These are phyloP conservation scores for Ceratocystis albifundus DNA, from an alignment of 2,329 filamentous ascomycete species.

Conservation along the genomic window DNA sequence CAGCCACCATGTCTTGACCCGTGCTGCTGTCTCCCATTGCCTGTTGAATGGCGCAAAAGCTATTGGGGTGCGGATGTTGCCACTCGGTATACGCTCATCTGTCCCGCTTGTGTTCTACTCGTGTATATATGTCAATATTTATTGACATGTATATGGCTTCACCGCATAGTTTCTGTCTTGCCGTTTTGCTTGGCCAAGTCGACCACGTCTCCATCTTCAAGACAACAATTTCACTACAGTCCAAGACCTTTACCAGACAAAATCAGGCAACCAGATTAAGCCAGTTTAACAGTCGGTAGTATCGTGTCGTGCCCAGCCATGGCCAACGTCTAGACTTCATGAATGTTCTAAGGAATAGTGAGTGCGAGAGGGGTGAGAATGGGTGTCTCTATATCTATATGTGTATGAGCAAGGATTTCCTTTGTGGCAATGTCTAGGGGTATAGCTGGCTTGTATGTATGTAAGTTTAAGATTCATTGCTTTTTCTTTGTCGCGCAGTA, in stretches of 20 bases:
- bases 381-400: background rate
- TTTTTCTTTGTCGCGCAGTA: background rate
- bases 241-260: too few relatives aligned
- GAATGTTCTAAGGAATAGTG: too few relatives aligned
- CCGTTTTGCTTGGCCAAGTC: background rate
- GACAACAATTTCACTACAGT: background rate
- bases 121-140: too few relatives aligned
- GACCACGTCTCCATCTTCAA: background rate
- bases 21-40: background rate
- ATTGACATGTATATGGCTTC: background rate
- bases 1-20: background rate
- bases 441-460: background rate
- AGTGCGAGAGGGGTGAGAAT: background rate
- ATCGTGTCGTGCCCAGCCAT: too few relatives aligned
- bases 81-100: too few relatives aligned
- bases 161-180: conserved; percentile 2
- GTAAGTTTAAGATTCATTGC: background rate
- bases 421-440: background rate
- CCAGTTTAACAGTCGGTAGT: too few relatives aligned
- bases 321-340: too few relatives aligned
- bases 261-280: too few relatives aligned
- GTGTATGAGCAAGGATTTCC: background rate
- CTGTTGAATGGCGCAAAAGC: background rate
- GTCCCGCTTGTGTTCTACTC: too few relatives aligned
- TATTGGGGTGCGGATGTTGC: too few relatives aligned